Evolutionary conservation across 345 rosid genomes (phyloP).

Genomic region (Ailanthus altissimus): DNA sequence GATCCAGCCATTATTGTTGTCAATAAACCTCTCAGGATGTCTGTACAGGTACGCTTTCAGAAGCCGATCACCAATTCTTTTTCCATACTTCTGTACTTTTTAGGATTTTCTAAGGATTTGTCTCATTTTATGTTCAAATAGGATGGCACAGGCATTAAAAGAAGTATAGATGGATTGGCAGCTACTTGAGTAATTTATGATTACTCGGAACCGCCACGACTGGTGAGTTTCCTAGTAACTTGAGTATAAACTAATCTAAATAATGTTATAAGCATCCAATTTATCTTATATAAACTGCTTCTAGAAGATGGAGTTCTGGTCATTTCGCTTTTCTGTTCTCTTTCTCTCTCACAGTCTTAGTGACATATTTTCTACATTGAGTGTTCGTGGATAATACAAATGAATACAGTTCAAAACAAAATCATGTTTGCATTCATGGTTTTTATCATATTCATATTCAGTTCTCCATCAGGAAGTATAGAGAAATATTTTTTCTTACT

Average conservation of each 20-base stretch:
- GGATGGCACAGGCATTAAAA: conserved; percentile 86
- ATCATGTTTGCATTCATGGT: neutral
- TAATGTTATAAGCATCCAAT: neutral
- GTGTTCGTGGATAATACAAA: neutral
- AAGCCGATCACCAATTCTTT: neutral
- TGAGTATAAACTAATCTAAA: neutral
- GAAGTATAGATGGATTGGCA: conserved; percentile 84
- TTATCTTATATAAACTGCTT: neutral
- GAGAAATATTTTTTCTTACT: neutral
- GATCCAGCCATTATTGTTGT: conserved; percentile 74
- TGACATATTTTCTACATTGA: neutral
- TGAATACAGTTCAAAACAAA: neutral
- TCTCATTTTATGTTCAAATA: conserved; percentile 27
- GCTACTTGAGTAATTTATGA: conserved; percentile 64
- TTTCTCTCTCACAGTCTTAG: neutral
- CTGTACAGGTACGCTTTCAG: conserved; percentile 70
- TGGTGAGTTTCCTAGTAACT: conserved; percentile 56
- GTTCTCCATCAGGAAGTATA: neutral
- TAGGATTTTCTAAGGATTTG: neutral
- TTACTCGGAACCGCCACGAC: conserved; percentile 66
- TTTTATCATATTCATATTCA: neutral
- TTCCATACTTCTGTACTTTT: neutral
- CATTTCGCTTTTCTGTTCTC: neutral
- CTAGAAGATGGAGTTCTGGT: neutral
- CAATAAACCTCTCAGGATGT: conserved; percentile 90